Percentiles rank a stretch among this genome's conserved stretches.
Conservation (phyloP, 192 early-diverging fungal species). For the Gaertneriomyces sp. region DNA sequence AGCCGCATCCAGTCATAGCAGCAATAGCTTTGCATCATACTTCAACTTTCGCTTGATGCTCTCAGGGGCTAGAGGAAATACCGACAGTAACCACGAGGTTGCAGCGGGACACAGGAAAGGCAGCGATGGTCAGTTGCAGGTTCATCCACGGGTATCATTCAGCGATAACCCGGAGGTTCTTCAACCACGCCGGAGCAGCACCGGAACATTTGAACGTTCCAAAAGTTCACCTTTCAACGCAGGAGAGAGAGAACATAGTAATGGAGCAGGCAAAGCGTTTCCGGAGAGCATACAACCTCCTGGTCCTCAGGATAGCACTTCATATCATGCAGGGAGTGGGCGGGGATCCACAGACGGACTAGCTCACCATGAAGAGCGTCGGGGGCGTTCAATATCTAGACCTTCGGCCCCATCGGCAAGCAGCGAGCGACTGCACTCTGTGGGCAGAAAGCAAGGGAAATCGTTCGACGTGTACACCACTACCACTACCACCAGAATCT, state of each 20-base stretch:
- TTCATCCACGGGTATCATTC: constrained; percentile 17
- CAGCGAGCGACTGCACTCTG: background rate
- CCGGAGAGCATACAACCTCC: constrained; percentile 16
- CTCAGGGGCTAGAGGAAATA: background rate
- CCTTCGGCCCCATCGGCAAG: background rate
- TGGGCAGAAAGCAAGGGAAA: constrained; percentile 4
- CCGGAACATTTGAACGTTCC: background rate
- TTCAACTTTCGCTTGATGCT: no score
- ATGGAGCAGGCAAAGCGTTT: constrained; percentile 1
- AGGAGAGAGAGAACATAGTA: background rate
- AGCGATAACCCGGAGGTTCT: constrained; percentile 3
- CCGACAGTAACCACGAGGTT: background rate
- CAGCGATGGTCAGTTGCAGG: constrained; percentile 13
- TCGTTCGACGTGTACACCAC: constrained; percentile 17
- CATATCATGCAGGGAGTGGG: constrained; percentile 13
- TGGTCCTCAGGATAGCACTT: background rate
- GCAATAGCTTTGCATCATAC: no score
- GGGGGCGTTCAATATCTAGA: background rate
- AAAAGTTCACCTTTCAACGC: background rate
- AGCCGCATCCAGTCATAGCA: background rate
- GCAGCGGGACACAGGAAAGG: constrained; percentile 7
- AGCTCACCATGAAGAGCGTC: background rate
- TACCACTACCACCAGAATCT: constrained; percentile 17
- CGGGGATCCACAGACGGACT: background rate
- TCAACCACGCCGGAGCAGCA: background rate